Evolutionary conservation across 2,329 filamentous ascomycete genomes (phyloP).

Genomic region (Diaporthe sp.): DNA sequence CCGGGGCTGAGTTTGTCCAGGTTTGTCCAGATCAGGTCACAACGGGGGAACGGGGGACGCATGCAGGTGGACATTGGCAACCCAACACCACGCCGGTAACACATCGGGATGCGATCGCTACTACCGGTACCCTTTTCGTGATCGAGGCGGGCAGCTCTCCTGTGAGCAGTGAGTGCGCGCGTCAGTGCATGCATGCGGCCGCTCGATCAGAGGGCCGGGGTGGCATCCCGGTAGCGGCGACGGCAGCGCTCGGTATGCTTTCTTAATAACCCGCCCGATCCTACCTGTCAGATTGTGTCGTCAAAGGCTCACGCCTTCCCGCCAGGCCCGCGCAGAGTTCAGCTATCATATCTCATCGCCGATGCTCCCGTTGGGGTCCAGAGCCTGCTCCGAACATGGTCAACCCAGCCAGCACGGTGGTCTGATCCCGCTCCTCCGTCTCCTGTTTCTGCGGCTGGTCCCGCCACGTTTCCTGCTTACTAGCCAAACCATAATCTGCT

Average conservation of each 20-base stretch:
- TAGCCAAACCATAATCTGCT: constrained; percentile 19
- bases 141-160: not conserved
- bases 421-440: constrained; percentile 37
- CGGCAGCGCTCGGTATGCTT: not conserved
- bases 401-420: constrained; percentile 34
- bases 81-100: not conserved
- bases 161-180: not conserved
- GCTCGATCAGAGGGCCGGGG: constrained; percentile 5
- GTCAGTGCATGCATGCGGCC: not conserved
- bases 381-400: constrained; percentile 12
- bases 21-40: constrained; percentile 18
- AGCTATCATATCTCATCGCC: constrained; percentile 19
- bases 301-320: not conserved
- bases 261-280: not conserved
- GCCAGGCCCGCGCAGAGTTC: not conserved
- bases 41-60: not conserved
- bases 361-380: constrained; percentile 16
- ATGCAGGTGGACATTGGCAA: constrained; percentile 13
- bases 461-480: constrained; percentile 17
- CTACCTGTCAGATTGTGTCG: constrained; percentile 1
- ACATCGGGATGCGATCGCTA: constrained; percentile 22
- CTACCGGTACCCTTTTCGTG: not conserved
- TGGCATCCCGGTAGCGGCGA: not conserved
- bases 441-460: constrained; percentile 35
- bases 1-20: constrained; percentile 11